Conservation (phyloP, 768 basidiomycete species). For the Termitomyces heimii region DNA sequence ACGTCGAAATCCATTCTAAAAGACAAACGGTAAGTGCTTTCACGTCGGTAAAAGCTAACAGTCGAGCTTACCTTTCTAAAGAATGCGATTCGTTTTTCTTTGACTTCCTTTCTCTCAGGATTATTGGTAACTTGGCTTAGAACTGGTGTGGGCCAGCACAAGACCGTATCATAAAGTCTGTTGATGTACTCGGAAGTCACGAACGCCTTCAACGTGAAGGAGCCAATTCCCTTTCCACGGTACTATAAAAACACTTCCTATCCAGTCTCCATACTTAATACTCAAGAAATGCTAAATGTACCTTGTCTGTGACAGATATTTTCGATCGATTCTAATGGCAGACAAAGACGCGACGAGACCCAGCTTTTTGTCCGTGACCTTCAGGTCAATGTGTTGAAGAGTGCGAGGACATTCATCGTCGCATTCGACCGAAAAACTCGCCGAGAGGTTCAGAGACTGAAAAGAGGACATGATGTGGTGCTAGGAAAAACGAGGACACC, state of each 20-base stretch:
- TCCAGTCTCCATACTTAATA: background rate
- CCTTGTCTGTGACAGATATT: too few relatives aligned
- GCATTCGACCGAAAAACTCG: background rate
- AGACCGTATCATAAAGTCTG: slow-evolving; percentile 6
- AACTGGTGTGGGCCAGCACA: slow-evolving; percentile 19
- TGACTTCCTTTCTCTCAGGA: background rate
- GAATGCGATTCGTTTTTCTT: slow-evolving; percentile 1
- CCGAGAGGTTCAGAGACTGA: background rate
- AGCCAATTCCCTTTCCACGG: slow-evolving; percentile 13
- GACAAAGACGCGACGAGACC: slow-evolving; percentile 2
- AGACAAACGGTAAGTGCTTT: background rate
- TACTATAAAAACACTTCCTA: background rate
- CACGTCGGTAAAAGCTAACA: background rate
- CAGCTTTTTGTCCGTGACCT: slow-evolving; percentile 1
- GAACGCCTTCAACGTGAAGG: slow-evolving; percentile 8
- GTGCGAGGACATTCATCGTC: slow-evolving; percentile 1
- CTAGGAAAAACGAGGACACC: background rate
- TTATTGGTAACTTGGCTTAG: background rate
- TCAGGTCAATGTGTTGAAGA: background rate
- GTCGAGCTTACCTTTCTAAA: background rate
- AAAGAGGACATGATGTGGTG: background rate
- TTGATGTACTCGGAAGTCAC: slow-evolving; percentile 10
- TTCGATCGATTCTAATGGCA: slow-evolving; percentile 2
- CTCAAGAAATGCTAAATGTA: too few relatives aligned
- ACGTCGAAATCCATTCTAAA: slow-evolving; percentile 2